Base-by-base conservation (phyloP, 495 filamentous ascomycete genomes). In the Penicillium cataractarum region DNA sequence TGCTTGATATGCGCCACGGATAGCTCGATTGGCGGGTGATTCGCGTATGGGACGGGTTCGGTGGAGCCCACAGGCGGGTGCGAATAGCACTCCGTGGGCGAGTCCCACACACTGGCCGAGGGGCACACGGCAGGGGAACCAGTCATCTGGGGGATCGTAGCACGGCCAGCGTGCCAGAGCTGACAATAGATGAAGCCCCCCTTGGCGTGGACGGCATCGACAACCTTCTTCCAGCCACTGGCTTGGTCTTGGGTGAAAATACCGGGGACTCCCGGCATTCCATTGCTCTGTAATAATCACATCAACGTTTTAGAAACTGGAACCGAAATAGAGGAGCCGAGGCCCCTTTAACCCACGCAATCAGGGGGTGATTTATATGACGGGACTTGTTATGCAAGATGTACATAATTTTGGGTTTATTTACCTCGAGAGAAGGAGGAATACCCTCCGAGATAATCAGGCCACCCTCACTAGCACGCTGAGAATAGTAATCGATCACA, bases 401-500 rank as follows among this genome's bases (percentile, higher is more conserved):
- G 13, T 24, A n/a, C 24, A 29, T 24, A 50, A 29, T 24, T 50
- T 50, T 21, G 24, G 12, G 7, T 29, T 17, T 13, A 42, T 50
- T 55, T 74, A 78, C 74, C 71, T 81, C 78, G 1, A 78, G 64
- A n/a, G 76, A 82, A 31, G 82, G 78, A n/a, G 79, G 75, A n/a
- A 81, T 78, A 0, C 80, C 85, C 67, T 86, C 83, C 6, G 78
- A 77, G 39, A 87, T 83, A 37, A 86, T 71, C n/a, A 87, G 64
- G 1, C 82, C 81, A 13, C 85, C 85, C 15, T 77, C 63, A 8
- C 80, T 79, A 2, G 84, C 74, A 9, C 84, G 77, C 60, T 88
- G 84, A 2, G 67, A 55, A 69, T 87, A 87, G 71, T 87, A 86
- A 29, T 84, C 79, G 59, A 71, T 72, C n/a, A 83, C 65, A 26